These are phyloP conservation scores for Carnegiea gigantea DNA, from an alignment of 179 eudicot genomes.

Conservation along the genomic window DNA sequence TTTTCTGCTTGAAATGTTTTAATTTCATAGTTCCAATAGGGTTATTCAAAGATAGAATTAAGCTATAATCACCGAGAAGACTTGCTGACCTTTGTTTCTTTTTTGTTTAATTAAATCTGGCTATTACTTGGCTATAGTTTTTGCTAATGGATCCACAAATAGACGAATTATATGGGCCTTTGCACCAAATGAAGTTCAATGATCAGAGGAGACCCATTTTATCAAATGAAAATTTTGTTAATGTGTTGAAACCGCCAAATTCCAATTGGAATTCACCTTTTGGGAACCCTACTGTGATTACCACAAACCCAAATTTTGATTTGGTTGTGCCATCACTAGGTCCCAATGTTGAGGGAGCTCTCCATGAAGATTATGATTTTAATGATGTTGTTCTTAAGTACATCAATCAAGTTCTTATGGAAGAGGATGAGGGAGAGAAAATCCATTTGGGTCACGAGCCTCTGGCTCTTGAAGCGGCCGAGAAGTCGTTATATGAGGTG, in stretches of 20 bases:
- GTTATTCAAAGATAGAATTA: not conserved
- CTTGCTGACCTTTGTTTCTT: not conserved
- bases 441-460: slow-evolving; percentile 26
- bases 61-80: not conserved
- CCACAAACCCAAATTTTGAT: slow-evolving; percentile 24
- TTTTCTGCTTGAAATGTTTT: not conserved
- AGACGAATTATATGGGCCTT: slow-evolving; percentile 39
- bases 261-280: slow-evolving; percentile 24
- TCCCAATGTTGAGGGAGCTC: slow-evolving; percentile 22
- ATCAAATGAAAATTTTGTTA: slow-evolving; percentile 27
- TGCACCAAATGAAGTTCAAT: slow-evolving; percentile 40
- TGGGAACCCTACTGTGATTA: not conserved
- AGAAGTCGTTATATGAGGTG: slow-evolving; percentile 44
- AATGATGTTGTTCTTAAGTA: slow-evolving; percentile 45
- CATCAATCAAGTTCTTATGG: slow-evolving; percentile 48
- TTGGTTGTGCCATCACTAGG: slow-evolving; percentile 27
- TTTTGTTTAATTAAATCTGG: not conserved
- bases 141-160: slow-evolving; percentile 46
- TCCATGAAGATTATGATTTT: slow-evolving; percentile 42
- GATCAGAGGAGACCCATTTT: slow-evolving; percentile 32
- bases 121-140: slow-evolving; percentile 18
- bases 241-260: slow-evolving; percentile 28
- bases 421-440: slow-evolving; percentile 46
- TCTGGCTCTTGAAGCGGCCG: slow-evolving; percentile 42
- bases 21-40: not conserved